Base-by-base conservation (phyloP, 179 eudicot species). In the Sideroxylon spinosum region DNA sequence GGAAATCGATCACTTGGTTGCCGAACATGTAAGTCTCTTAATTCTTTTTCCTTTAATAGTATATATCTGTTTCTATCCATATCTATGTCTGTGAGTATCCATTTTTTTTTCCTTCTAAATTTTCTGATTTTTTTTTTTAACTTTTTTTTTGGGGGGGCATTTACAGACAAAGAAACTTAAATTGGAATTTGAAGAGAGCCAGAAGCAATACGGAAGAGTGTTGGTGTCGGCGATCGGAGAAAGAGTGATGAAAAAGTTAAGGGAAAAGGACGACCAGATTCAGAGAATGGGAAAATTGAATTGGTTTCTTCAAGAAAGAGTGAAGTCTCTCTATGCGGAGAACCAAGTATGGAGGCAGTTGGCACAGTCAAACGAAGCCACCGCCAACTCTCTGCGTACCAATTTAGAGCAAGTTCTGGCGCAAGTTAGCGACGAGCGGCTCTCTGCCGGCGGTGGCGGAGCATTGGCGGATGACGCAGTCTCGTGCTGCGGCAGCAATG, bases 301-400 rank as follows among this genome's bases (percentile, higher is more conserved):
- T 69, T 44, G 62, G 25, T 74, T 68, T 0, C 82, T 85, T 16
- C 81, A 83, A 64, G 88, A 83, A 70, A 78, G 76, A 73, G 78
- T 83, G 26, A 85, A 80, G 52, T 56, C 44, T n/a, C 82, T 85
- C 0, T 81, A 28, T 48, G 28, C 72, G 0, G 88, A 85, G 53
- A 85, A 78, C 29, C 84, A 86, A 19, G 19, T 86, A 46, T 86
- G 84, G 88, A 48, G 76, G 6, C 84, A 86, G 44, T 5, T 86
- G 55, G 88, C 88, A 0, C 84, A 73, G 46, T n/a, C 84, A 0
- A 85, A 81, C 44, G 88, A 85, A 73, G 88, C 86, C 78, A 80
- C 86, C 0, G 88, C 81, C 49, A 81, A 75, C 52, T 49, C 82
- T 44, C 80, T 85, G 16, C 86, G 88, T 4, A 48, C 9, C 68